These are phyloP conservation scores for Heterobasidion irregulare DNA, from an alignment of 1,284 basidiomycete genomes.

Conservation along the genomic window DNA sequence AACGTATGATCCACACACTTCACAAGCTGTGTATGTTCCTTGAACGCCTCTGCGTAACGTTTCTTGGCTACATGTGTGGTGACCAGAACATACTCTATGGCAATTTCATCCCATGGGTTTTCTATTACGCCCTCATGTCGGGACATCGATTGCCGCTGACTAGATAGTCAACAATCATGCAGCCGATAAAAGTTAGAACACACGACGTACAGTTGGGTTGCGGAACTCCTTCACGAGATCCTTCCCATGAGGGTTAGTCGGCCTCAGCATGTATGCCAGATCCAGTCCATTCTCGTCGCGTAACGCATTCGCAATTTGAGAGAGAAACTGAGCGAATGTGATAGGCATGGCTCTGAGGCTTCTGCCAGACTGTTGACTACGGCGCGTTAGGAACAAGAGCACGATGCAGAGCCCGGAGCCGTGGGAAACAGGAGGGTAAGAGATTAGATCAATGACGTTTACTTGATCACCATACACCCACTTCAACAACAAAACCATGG, in stretches of 20 bases:
- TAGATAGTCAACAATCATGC: conserved; percentile 1
- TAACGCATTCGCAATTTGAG: conserved; percentile 53
- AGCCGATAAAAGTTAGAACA: neutral
- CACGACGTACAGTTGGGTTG: conserved; percentile 45
- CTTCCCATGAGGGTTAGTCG: conserved; percentile 67
- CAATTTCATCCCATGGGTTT: conserved; percentile 75
- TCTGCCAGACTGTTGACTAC: no score
- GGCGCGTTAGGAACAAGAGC: no score
- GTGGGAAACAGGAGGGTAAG: no score
- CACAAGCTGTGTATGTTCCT: conserved; percentile 60
- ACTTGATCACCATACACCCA: no score
- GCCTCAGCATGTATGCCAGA: conserved; percentile 64
- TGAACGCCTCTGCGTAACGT: conserved; percentile 64
- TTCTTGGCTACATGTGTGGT: conserved; percentile 60
- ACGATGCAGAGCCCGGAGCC: no score
- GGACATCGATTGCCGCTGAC: conserved; percentile 39
- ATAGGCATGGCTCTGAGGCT: conserved; percentile 22
- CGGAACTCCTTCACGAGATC: conserved; percentile 63
- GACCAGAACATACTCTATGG: conserved; percentile 69
- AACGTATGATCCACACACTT: conserved; percentile 34
- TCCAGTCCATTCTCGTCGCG: conserved; percentile 56
- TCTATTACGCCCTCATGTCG: conserved; percentile 58
- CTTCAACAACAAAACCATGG: no score
- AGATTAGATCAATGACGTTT: no score
- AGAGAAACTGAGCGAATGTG: conserved; percentile 53